Conservation (phyloP, 805 yeast genomes). For the Yamadazyma endophytica region DNA sequence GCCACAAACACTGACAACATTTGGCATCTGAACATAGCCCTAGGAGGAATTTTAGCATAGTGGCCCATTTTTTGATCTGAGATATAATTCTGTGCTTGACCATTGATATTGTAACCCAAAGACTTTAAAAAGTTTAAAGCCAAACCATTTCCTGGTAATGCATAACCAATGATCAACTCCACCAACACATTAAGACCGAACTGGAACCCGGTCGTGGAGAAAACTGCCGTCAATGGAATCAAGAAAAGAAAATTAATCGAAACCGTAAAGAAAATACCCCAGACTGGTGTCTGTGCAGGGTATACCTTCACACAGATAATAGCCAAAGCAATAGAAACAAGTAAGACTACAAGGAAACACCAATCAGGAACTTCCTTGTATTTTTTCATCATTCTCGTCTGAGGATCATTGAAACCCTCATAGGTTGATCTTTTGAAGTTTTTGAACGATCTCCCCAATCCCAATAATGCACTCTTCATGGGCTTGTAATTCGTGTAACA, state of each 20-base stretch:
- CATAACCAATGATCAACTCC: conserved; percentile 34
- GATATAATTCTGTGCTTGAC: conserved; percentile 52
- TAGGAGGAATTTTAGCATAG: conserved; percentile 57
- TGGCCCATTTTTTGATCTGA: conserved; percentile 61
- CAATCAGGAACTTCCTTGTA: conserved; percentile 35
- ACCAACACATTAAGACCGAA: conserved; percentile 34
- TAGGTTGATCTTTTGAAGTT: conserved; percentile 35
- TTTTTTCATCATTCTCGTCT: conserved; percentile 26
- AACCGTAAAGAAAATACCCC: conserved; percentile 32
- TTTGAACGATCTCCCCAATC: conserved; percentile 13
- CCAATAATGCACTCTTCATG: conserved; percentile 12
- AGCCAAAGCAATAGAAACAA: conserved; percentile 26
- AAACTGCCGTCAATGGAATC: conserved; percentile 25
- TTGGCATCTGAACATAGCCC: conserved; percentile 46
- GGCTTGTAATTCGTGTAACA: conserved; percentile 20
- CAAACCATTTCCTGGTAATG: conserved; percentile 32
- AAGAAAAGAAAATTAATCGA: conserved; percentile 30
- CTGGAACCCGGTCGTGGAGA: conserved; percentile 26
- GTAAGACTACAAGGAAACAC: conserved; percentile 21
- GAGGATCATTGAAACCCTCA: conserved; percentile 31
- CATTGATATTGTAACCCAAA: conserved; percentile 52
- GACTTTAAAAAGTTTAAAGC: conserved; percentile 50
- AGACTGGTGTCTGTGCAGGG: conserved; percentile 32
- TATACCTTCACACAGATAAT: conserved; percentile 26
- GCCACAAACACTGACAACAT: conserved; percentile 19